These are phyloP conservation scores for Tubosaeta sp. DNA, from an alignment of 768 basidiomycete genomes.

Conservation along the genomic window DNA sequence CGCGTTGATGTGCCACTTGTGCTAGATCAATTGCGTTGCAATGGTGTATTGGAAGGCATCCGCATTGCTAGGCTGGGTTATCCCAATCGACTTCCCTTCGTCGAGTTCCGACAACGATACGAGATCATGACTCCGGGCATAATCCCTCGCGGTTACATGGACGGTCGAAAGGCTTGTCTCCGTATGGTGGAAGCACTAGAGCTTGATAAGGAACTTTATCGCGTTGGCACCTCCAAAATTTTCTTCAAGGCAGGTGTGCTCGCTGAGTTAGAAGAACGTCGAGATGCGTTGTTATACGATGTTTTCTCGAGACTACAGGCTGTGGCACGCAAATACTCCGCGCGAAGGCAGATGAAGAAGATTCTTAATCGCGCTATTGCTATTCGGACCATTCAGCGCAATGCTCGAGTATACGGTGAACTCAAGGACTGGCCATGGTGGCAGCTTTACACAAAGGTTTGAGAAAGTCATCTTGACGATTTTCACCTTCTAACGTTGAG, in stretches of 20 bases:
- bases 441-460: slow-evolving; percentile 91
- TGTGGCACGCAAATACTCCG: slow-evolving; percentile 77
- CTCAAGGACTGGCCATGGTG: slow-evolving; percentile 99
- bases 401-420: slow-evolving; percentile 87
- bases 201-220: slow-evolving; percentile 79
- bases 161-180: slow-evolving; percentile 89
- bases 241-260: slow-evolving; percentile 99
- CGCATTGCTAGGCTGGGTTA: slow-evolving; percentile 96
- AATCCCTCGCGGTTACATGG: slow-evolving; percentile 95
- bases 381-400: slow-evolving; percentile 88
- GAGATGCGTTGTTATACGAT: slow-evolving; percentile 84
- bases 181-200: slow-evolving; percentile 88
- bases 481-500: slow-evolving; percentile 4
- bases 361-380: slow-evolving; percentile 89
- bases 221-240: slow-evolving; percentile 94
- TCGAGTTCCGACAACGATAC: slow-evolving; percentile 96
- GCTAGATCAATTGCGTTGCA: slow-evolving; percentile 93
- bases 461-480: background rate
- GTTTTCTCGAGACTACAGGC: slow-evolving; percentile 89
- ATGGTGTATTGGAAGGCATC: slow-evolving; percentile 98
- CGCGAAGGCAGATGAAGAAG: slow-evolving; percentile 89
- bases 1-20: slow-evolving; percentile 92
- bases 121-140: slow-evolving; percentile 93
- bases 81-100: slow-evolving; percentile 93
- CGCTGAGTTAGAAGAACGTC: slow-evolving; percentile 90